phyloP scores from a whole-genome alignment of 345 rosid genomes.

The Dipteronia dyeriana region DNA sequence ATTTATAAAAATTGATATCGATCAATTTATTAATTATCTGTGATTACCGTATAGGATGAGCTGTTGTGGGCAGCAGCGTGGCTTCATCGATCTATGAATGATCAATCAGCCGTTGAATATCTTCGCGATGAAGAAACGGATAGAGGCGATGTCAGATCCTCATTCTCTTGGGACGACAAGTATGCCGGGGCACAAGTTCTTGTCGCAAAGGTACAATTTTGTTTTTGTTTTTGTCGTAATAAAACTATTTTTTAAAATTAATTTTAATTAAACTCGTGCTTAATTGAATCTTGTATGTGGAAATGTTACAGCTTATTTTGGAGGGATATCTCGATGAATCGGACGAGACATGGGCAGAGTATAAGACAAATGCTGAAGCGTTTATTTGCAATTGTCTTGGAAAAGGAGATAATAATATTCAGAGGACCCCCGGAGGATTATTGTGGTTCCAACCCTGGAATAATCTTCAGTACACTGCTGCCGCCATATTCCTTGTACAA shows the following conservation, averaged over 20 bases:
- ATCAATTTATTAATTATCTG: too few species aligned
- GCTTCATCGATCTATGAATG: conserved; percentile 31
- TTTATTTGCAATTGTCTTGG: not conserved
- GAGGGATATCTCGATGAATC: not conserved
- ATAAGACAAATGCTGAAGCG: not conserved
- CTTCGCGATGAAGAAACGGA: conserved; percentile 29
- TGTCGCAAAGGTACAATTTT: conserved; percentile 3
- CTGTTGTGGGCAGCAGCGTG: conserved; percentile 44
- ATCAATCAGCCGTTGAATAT: conserved; percentile 28
- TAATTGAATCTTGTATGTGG: not conserved
- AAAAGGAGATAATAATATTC: not conserved
- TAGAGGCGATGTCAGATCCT: conserved; percentile 19
- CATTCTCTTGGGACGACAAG: conserved; percentile 40
- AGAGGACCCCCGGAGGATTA: not conserved
- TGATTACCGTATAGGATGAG: conserved; percentile 34
- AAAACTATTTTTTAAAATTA: not conserved
- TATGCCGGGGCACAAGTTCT: conserved; percentile 39
- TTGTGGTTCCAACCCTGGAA: not conserved
- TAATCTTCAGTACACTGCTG: conserved; percentile 1
- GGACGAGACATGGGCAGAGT: not conserved
- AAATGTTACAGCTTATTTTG: not conserved
- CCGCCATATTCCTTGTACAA: not conserved
- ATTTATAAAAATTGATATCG: too few species aligned
- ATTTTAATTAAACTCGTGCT: too few species aligned
- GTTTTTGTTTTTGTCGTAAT: not conserved